Conservation (phyloP, 164 flowering plant genomes). For the Platanus orientalis region DNA sequence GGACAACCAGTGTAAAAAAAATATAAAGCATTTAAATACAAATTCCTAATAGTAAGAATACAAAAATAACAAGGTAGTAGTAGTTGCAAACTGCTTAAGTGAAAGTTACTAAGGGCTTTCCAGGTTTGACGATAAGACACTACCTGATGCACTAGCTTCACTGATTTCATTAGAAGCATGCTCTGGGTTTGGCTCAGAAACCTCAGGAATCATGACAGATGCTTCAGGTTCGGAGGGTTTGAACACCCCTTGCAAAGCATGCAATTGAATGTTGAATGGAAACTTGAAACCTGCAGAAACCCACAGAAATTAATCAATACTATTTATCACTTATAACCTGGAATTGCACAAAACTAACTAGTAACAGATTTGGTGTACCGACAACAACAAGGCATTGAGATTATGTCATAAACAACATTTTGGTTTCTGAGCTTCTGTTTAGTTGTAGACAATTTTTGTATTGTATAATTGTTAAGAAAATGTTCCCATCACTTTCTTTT, state of each 20-base stretch:
- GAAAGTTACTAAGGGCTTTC: too few species aligned
- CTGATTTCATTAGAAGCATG: slow-evolving; percentile 5
- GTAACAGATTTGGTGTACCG: too few species aligned
- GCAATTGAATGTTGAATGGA: slow-evolving; percentile 26
- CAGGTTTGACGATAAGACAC: not conserved
- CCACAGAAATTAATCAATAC: not conserved
- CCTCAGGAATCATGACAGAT: slow-evolving; percentile 7
- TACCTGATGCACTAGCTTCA: slow-evolving; percentile 36
- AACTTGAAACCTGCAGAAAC: slow-evolving; percentile 35
- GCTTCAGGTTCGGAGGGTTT: slow-evolving; percentile 10
- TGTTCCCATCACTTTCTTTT: too few species aligned
- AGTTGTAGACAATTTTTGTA: too few species aligned
- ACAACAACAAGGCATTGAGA: not conserved
- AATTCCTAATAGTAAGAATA: too few species aligned
- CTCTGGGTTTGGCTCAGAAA: slow-evolving; percentile 19
- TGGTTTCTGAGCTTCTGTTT: too few species aligned
- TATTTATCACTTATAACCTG: not conserved
- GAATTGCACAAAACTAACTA: not conserved
- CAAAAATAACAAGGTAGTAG: too few species aligned
- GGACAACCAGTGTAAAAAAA: too few species aligned
- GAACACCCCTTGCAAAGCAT: slow-evolving; percentile 22
- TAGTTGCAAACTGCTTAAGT: too few species aligned
- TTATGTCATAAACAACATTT: too few species aligned
- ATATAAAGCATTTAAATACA: too few species aligned
- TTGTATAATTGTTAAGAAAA: not conserved